Evolutionary conservation across 73 alveolate genomes (phyloP), one percentile per base, ranked within the genome.

Genomic region (Blepharisma japonicum): DNA sequence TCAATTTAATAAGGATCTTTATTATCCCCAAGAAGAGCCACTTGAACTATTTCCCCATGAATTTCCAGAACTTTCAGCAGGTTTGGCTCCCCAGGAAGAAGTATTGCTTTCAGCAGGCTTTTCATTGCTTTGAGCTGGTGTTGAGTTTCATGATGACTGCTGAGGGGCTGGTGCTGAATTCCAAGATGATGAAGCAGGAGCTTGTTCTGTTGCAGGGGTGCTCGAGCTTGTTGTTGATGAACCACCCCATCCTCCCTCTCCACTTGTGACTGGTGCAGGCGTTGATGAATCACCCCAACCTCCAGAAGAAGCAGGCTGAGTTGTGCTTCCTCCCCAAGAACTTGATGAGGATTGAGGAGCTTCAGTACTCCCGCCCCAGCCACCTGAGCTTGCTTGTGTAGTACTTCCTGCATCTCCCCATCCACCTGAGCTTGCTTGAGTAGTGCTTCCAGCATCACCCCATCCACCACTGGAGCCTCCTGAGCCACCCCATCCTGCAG

Each of bases 401-500:
- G 49, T 1, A 9, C 47, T 39, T 14, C 74, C 74, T 39, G 47
- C 14, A 3, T 39, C 74, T 14, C 74, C 74, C 14, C 49, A n/a
- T 14, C 74, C 46, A 61, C 48, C 0, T 51, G 66, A 51, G 21
- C 27, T 11, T 32, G 42, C 42, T 14, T 11, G n/a, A 51, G 66
- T 25, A 18, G 39, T 18, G 23, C 46, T 61, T 14, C 46, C 23
- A 18, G 74, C 0, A 32, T 32, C 42, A 0, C 42, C 42, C 42
- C 42, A 32, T 32, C 39, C 61, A 39, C 49, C 74, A 25, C 74
- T 61, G 2, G 66, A 45, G 5, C 18, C 47, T 14, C 66, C 66
- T 18, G 80, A 47, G 27, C 27, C 6, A 45, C 68, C 68, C 56
- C 80, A 70, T 45, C 66, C 80, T 18, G 38, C 42, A 39, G 25